Conservation (phyloP, 2,329 filamentous ascomycete genomes). For the Cryphonectria parasitica region DNA sequence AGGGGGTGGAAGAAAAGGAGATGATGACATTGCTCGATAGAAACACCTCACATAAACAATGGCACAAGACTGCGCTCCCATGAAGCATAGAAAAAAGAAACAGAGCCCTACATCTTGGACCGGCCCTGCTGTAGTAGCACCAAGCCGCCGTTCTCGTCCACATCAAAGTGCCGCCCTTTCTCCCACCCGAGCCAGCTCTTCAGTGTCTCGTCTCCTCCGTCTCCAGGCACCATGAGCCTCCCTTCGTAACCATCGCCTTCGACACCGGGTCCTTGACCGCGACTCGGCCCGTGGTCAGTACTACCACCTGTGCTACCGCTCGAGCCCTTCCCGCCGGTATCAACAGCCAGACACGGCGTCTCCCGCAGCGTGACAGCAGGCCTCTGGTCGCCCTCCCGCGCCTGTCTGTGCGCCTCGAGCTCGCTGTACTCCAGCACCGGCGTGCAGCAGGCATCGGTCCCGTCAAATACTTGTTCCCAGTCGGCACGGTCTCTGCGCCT, state of each 20-base stretch:
- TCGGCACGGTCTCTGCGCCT: conserved; percentile 70
- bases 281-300: conserved; percentile 39
- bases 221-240: conserved; percentile 63
- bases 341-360: conserved; percentile 70
- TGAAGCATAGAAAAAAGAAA: too few species aligned
- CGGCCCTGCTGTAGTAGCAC: conserved; percentile 53
- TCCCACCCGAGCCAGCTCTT: conserved; percentile 78
- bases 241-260: conserved; percentile 70
- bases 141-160: conserved; percentile 62
- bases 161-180: conserved; percentile 71
- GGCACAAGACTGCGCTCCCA: neutral
- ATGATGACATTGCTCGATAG: neutral
- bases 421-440: conserved; percentile 80
- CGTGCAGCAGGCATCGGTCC: conserved; percentile 90
- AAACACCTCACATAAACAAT: neutral
- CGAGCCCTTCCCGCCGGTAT: conserved; percentile 42
- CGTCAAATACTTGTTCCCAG: conserved; percentile 88
- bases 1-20: neutral
- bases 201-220: conserved; percentile 73
- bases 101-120: conserved; percentile 49
- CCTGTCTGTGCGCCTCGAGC: conserved; percentile 53
- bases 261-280: conserved; percentile 68
- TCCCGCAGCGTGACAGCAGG: conserved; percentile 69
- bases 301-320: conserved; percentile 23
- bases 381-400: conserved; percentile 69